Conservation (phyloP, 805 yeast species). For the Saccharomyces jurei region DNA sequence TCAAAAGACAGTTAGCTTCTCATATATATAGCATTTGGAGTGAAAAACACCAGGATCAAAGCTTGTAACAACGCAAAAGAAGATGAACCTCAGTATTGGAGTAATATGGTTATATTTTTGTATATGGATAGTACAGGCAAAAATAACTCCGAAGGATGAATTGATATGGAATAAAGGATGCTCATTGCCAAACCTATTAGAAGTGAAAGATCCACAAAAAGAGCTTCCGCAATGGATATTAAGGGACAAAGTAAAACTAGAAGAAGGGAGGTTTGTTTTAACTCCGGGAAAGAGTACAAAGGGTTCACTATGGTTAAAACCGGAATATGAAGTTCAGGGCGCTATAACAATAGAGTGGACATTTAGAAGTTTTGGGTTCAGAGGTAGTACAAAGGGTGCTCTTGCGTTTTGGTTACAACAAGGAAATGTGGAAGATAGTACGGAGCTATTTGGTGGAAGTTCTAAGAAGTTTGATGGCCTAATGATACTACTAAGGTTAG, state of each 20-base stretch:
- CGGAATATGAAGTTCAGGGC: conserved; percentile 25
- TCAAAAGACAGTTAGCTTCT: neutral
- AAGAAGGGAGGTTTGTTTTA: conserved; percentile 46
- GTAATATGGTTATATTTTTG: neutral
- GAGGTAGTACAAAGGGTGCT: conserved; percentile 47
- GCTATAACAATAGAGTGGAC: conserved; percentile 55
- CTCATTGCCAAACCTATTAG: conserved; percentile 5
- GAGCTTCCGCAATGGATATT: conserved; percentile 33
- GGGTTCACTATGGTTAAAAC: conserved; percentile 42
- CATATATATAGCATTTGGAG: neutral
- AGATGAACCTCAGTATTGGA: neutral
- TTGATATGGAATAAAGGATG: conserved; percentile 15
- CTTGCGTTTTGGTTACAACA: conserved; percentile 48
- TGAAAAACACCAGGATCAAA: neutral
- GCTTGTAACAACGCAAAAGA: neutral
- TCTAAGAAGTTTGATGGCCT: conserved; percentile 56
- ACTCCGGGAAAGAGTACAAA: conserved; percentile 36
- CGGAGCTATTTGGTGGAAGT: conserved; percentile 41
- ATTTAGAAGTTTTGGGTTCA: conserved; percentile 51
- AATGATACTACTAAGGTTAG: conserved; percentile 48
- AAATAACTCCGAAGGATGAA: conserved; percentile 7
- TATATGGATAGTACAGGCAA: neutral
- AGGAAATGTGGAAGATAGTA: conserved; percentile 9
- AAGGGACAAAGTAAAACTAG: conserved; percentile 33
- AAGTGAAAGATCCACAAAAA: conserved; percentile 28